A percentile compares a stretch with the other conserved stretches of the same genome.
Evolutionary conservation across 2,329 filamentous ascomycete genomes (phyloP).

Genomic region (Apiospora malaysiana): DNA sequence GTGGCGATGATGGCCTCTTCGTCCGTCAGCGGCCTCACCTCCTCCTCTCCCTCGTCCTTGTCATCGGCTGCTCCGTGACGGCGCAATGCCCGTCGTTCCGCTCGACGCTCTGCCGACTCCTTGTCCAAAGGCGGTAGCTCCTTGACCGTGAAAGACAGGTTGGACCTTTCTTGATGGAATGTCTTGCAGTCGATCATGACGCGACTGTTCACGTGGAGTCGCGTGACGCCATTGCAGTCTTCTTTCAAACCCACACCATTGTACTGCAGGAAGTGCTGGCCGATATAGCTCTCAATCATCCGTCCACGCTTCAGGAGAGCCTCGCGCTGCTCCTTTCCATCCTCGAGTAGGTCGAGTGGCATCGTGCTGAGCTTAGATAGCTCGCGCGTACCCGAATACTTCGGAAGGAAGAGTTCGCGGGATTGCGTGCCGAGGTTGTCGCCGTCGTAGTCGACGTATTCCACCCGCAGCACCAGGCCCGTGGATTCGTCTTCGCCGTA

Average conservation of each 20-base stretch:
- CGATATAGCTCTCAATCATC: slow-evolving; percentile 40
- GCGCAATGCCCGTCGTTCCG: slow-evolving; percentile 24
- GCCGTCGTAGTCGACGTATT: slow-evolving; percentile 45
- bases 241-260: slow-evolving; percentile 36
- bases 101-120: slow-evolving; percentile 28
- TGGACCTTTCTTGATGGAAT: slow-evolving; percentile 38
- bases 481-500: slow-evolving; percentile 34
- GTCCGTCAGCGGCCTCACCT: slow-evolving; percentile 34
- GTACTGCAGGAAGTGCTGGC: slow-evolving; percentile 43
- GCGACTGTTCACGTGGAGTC: slow-evolving; percentile 38
- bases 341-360: slow-evolving; percentile 38
- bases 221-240: slow-evolving; percentile 27
- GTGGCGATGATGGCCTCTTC: slow-evolving; percentile 35
- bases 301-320: slow-evolving; percentile 39
- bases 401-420: slow-evolving; percentile 33
- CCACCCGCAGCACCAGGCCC: slow-evolving; percentile 32
- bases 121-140: slow-evolving; percentile 26
- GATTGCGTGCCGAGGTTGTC: slow-evolving; percentile 38
- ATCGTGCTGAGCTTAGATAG: slow-evolving; percentile 37
- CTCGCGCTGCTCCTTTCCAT: slow-evolving; percentile 29
- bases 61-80: slow-evolving; percentile 33
- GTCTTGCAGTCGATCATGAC: slow-evolving; percentile 45
- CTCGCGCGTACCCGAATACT: slow-evolving; percentile 35
- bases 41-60: slow-evolving; percentile 21
- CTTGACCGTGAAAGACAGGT: slow-evolving; percentile 33